These are phyloP conservation scores for Neonectria hederae DNA, from an alignment of 2,329 filamentous ascomycete species.

Conservation along the genomic window DNA sequence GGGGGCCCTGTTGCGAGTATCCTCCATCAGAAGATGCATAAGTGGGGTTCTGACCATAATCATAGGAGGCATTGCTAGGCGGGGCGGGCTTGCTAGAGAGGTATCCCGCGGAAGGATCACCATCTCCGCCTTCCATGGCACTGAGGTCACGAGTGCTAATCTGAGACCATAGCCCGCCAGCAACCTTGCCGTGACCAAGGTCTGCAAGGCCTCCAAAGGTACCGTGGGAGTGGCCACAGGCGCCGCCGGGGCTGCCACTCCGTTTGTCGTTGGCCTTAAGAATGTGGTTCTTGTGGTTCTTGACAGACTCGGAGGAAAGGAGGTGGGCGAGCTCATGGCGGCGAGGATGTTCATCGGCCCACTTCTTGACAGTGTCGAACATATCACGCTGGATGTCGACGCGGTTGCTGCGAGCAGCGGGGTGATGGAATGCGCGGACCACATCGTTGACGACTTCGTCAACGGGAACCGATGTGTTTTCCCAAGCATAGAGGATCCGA, in stretches of 20 bases:
- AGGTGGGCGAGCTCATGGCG: slow-evolving; percentile 75
- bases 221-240: slow-evolving; percentile 53
- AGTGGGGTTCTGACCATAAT: slow-evolving; percentile 52
- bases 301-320: slow-evolving; percentile 86
- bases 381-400: slow-evolving; percentile 87
- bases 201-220: slow-evolving; percentile 49
- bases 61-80: slow-evolving; percentile 48
- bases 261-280: slow-evolving; percentile 49
- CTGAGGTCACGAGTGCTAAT: slow-evolving; percentile 67
- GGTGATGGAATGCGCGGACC: slow-evolving; percentile 88
- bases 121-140: slow-evolving; percentile 62
- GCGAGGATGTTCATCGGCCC: slow-evolving; percentile 76
- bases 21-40: slow-evolving; percentile 40
- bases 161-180: slow-evolving; percentile 69
- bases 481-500: slow-evolving; percentile 91
- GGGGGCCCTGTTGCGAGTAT: slow-evolving; percentile 38
- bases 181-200: slow-evolving; percentile 61
- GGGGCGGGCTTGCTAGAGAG: slow-evolving; percentile 53
- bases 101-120: slow-evolving; percentile 49
- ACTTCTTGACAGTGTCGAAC: slow-evolving; percentile 85
- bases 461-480: slow-evolving; percentile 83
- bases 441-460: slow-evolving; percentile 87
- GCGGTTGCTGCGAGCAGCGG: slow-evolving; percentile 77
- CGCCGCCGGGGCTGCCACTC: slow-evolving; percentile 44
- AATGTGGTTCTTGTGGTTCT: slow-evolving; percentile 81